These are phyloP conservation scores for Microsporum ferrugineum DNA, from an alignment of 2,329 filamentous ascomycete species.

Conservation along the genomic window DNA sequence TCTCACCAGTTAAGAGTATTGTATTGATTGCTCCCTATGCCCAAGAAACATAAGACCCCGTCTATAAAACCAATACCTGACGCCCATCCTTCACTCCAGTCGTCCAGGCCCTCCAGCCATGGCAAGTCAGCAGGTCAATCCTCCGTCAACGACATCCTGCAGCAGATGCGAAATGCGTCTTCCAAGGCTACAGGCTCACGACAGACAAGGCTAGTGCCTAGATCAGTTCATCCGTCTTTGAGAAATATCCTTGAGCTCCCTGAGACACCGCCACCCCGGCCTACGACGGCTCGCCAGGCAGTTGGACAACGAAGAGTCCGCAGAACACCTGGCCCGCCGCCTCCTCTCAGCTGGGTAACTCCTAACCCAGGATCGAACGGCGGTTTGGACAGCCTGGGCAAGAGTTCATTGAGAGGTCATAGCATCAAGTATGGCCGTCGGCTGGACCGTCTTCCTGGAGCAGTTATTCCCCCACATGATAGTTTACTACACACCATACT, in stretches of 20 bases:
- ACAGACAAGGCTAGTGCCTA: conserved; percentile 17
- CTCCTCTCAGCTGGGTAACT: conserved; percentile 36
- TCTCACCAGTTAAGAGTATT: background rate
- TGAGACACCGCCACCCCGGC: conserved; percentile 32
- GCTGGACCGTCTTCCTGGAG: conserved; percentile 29
- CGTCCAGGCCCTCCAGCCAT: conserved; percentile 2
- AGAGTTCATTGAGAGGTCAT: background rate
- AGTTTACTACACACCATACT: conserved; percentile 43
- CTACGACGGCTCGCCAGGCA: conserved; percentile 23
- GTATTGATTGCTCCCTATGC: conserved; percentile 25
- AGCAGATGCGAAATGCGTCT: conserved; percentile 34
- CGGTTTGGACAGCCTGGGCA: too few relatives aligned
- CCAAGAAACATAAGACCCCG: conserved; percentile 36
- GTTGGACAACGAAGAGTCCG: conserved; percentile 27
- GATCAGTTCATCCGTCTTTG: conserved; percentile 37
- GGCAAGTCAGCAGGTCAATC: conserved; percentile 18
- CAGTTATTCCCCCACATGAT: conserved; percentile 24
- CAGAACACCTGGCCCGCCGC: conserved; percentile 34
- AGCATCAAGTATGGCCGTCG: background rate
- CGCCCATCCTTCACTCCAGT: conserved; percentile 26
- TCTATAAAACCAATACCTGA: conserved; percentile 32
- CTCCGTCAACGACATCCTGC: conserved; percentile 39
- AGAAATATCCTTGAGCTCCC: conserved; percentile 36
- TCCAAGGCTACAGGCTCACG: conserved; percentile 15
- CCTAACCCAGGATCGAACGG: background rate